phyloP scores from a whole-genome alignment of 140 eudicot genomes.

The Stevia rebaudiana region DNA sequence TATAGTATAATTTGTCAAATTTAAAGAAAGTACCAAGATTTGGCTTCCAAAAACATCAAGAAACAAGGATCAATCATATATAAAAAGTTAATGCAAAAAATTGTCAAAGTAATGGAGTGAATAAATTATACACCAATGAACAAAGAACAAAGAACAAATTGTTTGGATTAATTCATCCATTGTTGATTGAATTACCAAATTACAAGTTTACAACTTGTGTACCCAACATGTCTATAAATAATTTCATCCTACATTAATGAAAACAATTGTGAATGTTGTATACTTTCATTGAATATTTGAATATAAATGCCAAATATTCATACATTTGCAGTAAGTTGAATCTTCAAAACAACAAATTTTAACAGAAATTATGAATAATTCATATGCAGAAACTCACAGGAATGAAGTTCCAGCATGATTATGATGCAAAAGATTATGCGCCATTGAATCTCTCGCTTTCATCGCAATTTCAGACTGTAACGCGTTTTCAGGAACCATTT shows the following conservation, averaged over 20 bases:
- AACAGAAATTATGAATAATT: not conserved
- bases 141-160: not conserved
- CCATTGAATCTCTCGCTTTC: slow-evolving; percentile 63
- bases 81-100: not conserved
- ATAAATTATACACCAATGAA: no score
- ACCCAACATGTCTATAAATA: not conserved
- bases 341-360: not conserved
- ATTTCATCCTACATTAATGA: no score
- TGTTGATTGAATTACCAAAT: not conserved
- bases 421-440: slow-evolving; percentile 78
- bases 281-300: not conserved
- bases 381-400: not conserved
- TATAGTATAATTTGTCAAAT: not conserved
- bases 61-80: not conserved
- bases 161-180: not conserved
- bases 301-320: not conserved
- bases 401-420: slow-evolving; percentile 25
- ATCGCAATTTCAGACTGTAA: slow-evolving; percentile 47
- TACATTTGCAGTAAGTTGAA: not conserved
- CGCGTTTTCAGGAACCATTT: slow-evolving; percentile 57
- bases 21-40: not conserved
- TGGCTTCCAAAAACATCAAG: not conserved
- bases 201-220: not conserved
- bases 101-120: no score
- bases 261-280: no score